Evolutionary conservation across 2,329 filamentous ascomycete species (phyloP).

Genomic region (Hypoxylon sp.): DNA sequence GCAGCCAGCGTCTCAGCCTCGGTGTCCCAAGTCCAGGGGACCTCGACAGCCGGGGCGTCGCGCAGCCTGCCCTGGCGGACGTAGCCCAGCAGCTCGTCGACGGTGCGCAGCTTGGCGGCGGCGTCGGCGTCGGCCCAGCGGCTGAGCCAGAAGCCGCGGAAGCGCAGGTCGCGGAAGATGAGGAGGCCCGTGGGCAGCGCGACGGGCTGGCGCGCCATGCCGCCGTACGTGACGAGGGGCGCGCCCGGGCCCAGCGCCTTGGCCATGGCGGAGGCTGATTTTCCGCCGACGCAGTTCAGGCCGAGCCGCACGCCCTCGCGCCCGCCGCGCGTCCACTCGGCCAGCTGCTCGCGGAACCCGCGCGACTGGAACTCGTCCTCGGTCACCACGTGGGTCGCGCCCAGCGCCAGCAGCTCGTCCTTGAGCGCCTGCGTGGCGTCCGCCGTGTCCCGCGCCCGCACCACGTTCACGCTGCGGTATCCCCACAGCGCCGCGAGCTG

Average conservation of each 20-base stretch:
- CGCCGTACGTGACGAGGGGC: conserved; percentile 91
- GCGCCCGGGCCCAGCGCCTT: conserved; percentile 74
- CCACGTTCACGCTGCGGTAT: conserved; percentile 86
- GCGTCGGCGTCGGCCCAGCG: conserved; percentile 82
- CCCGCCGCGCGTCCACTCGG: conserved; percentile 73
- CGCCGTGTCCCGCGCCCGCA: conserved; percentile 73
- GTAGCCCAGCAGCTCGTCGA: conserved; percentile 83
- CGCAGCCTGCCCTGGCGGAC: conserved; percentile 79
- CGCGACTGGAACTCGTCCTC: conserved; percentile 62
- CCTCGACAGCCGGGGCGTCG: conserved; percentile 82
- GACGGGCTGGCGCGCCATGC: conserved; percentile 90
- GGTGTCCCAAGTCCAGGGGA: conserved; percentile 85
- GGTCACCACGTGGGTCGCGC: conserved; percentile 64
- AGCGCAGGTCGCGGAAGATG: conserved; percentile 91
- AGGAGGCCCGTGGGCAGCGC: conserved; percentile 81
- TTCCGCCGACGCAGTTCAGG: conserved; percentile 93
- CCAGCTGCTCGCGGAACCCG: conserved; percentile 68
- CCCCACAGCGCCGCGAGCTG: conserved; percentile 89
- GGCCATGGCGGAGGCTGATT: conserved; percentile 79
- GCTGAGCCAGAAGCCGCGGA: conserved; percentile 95
- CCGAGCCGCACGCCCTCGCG: conserved; percentile 78
- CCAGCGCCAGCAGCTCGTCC: conserved; percentile 61
- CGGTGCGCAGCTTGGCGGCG: conserved; percentile 76
- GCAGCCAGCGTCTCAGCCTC: conserved; percentile 71
- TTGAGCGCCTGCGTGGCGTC: conserved; percentile 69